Conservation (phyloP, 352 stramenopile species). For the Blastocystis sp. region DNA sequence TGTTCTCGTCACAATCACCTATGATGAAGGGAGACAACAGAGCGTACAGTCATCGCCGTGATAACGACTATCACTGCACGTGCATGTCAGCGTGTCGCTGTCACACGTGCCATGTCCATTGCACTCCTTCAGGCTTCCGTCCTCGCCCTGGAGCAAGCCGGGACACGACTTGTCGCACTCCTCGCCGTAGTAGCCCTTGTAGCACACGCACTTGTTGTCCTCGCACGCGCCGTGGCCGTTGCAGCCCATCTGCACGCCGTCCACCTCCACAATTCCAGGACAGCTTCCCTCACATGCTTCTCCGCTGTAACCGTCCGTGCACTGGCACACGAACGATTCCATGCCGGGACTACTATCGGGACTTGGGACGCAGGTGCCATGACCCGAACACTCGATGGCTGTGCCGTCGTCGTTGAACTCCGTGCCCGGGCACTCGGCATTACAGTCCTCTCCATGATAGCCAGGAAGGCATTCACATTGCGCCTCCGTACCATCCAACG, state of each 20-base stretch:
- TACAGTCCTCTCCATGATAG: neutral
- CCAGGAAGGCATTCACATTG: slow-evolving; percentile 1
- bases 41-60: neutral
- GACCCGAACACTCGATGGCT: neutral
- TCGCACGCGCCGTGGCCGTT: slow-evolving; percentile 45
- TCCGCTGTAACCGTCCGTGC: neutral
- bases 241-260: neutral
- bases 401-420: neutral
- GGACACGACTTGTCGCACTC: slow-evolving; percentile 17
- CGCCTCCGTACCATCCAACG: neutral
- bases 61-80: neutral
- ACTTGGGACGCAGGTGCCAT: neutral
- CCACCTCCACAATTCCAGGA: slow-evolving; percentile 8
- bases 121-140: neutral
- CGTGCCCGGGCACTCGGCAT: neutral
- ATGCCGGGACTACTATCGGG: neutral
- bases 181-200: neutral
- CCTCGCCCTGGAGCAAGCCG: neutral
- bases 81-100: neutral
- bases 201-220: neutral
- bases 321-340: neutral
- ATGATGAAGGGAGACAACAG: neutral
- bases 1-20: neutral
- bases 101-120: slow-evolving; percentile 4
- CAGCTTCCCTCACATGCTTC: neutral